Conservation (phyloP, 75 land plant species). For the Picea sitchensis region DNA sequence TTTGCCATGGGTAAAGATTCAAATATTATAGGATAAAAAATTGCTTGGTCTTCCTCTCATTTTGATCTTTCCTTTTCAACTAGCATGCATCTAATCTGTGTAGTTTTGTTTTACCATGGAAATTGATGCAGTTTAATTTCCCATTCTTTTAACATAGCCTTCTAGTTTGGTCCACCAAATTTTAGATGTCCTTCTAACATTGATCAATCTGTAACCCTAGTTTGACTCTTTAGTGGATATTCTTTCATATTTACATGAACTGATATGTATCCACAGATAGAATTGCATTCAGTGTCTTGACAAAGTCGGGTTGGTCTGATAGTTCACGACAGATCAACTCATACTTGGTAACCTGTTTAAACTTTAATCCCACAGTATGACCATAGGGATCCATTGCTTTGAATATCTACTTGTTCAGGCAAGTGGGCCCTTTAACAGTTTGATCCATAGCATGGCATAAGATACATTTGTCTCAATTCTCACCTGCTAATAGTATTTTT, state of each 20-base stretch:
- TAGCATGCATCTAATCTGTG: no score
- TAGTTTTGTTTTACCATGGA: no score
- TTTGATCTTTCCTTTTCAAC: no score
- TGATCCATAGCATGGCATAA: not conserved
- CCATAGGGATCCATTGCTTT: not conserved
- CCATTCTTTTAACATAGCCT: no score
- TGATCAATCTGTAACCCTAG: no score
- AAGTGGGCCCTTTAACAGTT: not conserved
- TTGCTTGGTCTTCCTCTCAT: no score
- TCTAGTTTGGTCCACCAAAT: no score
- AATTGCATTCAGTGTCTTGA: not conserved
- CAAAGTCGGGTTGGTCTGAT: not conserved
- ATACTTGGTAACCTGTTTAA: not conserved
- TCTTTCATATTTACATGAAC: not conserved
- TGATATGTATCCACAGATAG: not conserved
- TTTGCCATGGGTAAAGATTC: no score
- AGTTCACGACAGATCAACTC: not conserved
- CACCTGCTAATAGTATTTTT: not conserved
- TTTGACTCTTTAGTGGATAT: not conserved
- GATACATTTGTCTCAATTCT: not conserved
- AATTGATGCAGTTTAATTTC: no score
- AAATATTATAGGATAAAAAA: no score
- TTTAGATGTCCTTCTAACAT: no score
- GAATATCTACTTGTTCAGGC: not conserved
- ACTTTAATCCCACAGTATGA: not conserved